Base-by-base conservation (phyloP, 257 asterid species). In the Solanum piurae region DNA sequence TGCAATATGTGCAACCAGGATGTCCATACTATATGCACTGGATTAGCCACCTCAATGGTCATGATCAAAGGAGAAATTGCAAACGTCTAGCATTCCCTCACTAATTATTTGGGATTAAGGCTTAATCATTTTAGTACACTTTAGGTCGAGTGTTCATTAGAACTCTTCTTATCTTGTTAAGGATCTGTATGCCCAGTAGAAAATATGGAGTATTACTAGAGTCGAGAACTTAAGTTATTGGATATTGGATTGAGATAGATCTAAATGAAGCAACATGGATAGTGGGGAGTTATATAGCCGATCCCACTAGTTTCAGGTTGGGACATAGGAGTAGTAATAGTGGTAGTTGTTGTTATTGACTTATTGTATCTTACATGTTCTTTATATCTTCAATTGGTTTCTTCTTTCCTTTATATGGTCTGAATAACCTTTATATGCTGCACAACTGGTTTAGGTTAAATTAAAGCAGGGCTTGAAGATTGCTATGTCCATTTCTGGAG, bases 401-500 rank as follows among this genome's bases (percentile, higher is more conserved):
- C 64, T 79, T 79, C 84, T 42, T 79, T 79, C 37, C 84, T 79
- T 77, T 79, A 0, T 27, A 42, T 79, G 37, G 34, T 42, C 84
- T 79, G 64, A 25, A 44, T 7, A 42, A 79, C 64, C 5, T 52
- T 79, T 87, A 64, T 60, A 66, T 21, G 29, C 86, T 40, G 64
- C 64, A 79, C 60, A 16, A 25, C 29, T 34, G 74, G 62, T 89
- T 64, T 87, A 97, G 99, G 99, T 97, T 71, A 97, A 96, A 89
- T 89, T 97, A 84, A 97, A 97, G 93, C 98, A 95, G 93, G 99
- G 98, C 36, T 92, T 97, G 92, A 97, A 95, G 94, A 86, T 93
- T 93, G 99, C 98, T 62, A 97, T 97, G 99, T 16, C 91, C 88
- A 86, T 97, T 88, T 97, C 99, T 86, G 93, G 98, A 87, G 98